phyloP scores from a whole-genome alignment of 1,284 basidiomycete species.

The Cerrena zonata region DNA sequence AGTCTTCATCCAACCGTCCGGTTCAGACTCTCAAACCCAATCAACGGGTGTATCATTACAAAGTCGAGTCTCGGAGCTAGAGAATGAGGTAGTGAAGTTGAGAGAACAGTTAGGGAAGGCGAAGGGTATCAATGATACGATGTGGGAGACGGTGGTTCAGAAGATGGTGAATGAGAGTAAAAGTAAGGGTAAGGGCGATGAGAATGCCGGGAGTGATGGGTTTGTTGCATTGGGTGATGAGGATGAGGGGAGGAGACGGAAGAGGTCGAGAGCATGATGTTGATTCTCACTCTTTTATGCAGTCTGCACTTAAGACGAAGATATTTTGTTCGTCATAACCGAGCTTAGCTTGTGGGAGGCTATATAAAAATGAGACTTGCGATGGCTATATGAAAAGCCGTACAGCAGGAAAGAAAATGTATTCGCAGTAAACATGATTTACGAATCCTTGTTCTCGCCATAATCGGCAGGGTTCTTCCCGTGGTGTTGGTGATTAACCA shows the following conservation, averaged over 20 bases:
- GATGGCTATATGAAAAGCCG: neutral
- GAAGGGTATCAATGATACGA: constrained; percentile 79
- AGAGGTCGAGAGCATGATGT: constrained; percentile 12
- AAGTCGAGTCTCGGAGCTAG: constrained; percentile 60
- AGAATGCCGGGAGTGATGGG: constrained; percentile 12
- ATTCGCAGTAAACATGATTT: constrained; percentile 6
- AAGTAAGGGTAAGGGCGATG: constrained; percentile 25
- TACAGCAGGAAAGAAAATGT: neutral
- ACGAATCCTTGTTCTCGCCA: constrained; percentile 26
- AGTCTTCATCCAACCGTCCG: constrained; percentile 47
- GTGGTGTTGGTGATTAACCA: constrained; percentile 85
- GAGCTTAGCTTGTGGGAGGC: no score
- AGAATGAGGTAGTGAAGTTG: constrained; percentile 62
- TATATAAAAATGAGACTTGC: neutral
- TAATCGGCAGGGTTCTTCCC: constrained; percentile 84
- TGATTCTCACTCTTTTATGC: neutral
- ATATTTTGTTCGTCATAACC: neutral
- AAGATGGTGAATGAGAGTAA: constrained; percentile 42
- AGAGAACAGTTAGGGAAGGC: constrained; percentile 71
- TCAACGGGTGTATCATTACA: constrained; percentile 39
- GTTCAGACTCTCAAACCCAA: constrained; percentile 20
- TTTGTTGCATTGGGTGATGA: neutral
- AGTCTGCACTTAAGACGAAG: neutral
- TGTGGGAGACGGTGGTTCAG: constrained; percentile 82
- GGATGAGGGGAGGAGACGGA: constrained; percentile 3